phyloP scores from a whole-genome alignment of 1,139 yeast species.

The Yamadazyma atlantica region DNA sequence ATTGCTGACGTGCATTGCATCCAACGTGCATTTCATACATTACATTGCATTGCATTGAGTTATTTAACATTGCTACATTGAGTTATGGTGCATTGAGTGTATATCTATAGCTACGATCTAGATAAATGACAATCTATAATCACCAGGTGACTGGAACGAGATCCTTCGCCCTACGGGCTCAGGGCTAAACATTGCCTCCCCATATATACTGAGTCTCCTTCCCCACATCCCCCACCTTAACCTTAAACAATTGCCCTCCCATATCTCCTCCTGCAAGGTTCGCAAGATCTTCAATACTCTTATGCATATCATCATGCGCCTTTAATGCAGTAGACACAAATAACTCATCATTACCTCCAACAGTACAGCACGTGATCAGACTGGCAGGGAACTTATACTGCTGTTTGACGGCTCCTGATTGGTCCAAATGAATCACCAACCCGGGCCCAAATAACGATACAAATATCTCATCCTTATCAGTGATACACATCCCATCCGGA shows the following conservation, averaged over 20 bases:
- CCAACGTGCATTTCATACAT: no score
- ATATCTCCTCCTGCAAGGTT: constrained; percentile 49
- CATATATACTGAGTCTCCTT: constrained; percentile 30
- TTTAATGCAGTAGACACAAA: constrained; percentile 68
- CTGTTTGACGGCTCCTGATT: constrained; percentile 51
- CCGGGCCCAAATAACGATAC: constrained; percentile 67
- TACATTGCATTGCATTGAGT: no score
- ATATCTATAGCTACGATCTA: no score
- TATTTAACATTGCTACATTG: no score
- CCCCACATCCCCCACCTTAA: constrained; percentile 19
- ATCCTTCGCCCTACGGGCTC: no score
- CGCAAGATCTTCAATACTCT: constrained; percentile 31
- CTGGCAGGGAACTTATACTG: constrained; percentile 60
- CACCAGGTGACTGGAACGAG: no score
- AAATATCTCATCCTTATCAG: constrained; percentile 62
- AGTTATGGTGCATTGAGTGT: no score
- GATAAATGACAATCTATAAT: no score
- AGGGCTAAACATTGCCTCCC: constrained; percentile 20
- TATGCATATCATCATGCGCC: constrained; percentile 37
- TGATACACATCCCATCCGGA: constrained; percentile 81
- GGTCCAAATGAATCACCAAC: constrained; percentile 53
- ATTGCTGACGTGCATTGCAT: no score
- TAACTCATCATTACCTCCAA: constrained; percentile 69
- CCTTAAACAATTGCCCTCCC: constrained; percentile 48
- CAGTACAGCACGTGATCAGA: constrained; percentile 65